phyloP scores from a whole-genome alignment of 2,329 filamentous ascomycete species.

The Penicillium sp. region DNA sequence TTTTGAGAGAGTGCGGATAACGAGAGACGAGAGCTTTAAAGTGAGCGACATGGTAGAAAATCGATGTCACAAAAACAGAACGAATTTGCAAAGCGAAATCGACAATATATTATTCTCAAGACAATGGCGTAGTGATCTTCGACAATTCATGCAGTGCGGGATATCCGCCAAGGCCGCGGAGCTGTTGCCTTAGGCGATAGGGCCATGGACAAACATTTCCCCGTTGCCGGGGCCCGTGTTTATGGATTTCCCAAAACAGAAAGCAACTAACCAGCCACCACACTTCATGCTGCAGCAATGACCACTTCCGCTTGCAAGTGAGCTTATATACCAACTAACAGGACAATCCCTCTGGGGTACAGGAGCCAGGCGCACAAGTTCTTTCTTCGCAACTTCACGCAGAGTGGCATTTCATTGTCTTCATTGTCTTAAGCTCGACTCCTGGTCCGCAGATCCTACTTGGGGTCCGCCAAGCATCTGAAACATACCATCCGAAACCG shows the following conservation, averaged over 20 bases:
- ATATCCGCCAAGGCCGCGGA: slow-evolving; percentile 46
- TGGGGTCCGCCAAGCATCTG: slow-evolving; percentile 8
- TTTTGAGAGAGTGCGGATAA: slow-evolving; percentile 63
- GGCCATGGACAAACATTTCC: not conserved
- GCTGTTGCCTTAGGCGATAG: slow-evolving; percentile 14
- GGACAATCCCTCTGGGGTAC: not conserved
- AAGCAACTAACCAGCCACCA: slow-evolving; percentile 11
- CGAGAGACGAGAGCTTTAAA: slow-evolving; percentile 62
- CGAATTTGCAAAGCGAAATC: not conserved
- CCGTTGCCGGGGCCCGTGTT: slow-evolving; percentile 29
- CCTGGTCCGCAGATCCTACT: slow-evolving; percentile 13
- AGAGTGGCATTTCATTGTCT: not conserved
- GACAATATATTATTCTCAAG: slow-evolving; percentile 37
- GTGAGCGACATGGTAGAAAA: slow-evolving; percentile 55
- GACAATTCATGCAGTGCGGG: too few relatives aligned
- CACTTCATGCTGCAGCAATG: not conserved
- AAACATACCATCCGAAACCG: slow-evolving; percentile 7
- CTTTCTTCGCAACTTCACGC: not conserved
- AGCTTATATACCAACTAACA: not conserved
- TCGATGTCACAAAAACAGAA: not conserved
- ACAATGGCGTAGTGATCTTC: slow-evolving; percentile 63
- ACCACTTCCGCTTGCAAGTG: not conserved
- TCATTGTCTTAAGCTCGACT: not conserved
- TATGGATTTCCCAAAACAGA: slow-evolving; percentile 37
- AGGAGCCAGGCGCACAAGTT: not conserved